Conservation (phyloP, 2,329 filamentous ascomycete genomes). For the Dothidotthia symphoricarpi region DNA sequence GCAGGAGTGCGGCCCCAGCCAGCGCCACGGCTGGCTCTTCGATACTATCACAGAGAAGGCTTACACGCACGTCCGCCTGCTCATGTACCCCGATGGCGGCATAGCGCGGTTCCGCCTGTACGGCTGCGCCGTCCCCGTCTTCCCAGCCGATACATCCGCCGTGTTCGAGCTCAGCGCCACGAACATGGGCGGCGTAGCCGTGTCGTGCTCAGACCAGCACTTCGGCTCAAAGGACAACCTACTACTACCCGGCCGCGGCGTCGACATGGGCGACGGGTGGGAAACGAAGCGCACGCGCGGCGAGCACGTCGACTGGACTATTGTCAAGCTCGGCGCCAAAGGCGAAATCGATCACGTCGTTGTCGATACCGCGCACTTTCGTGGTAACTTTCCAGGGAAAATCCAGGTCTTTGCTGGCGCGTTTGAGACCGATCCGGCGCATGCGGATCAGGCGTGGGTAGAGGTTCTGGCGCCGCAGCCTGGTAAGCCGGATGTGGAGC, state of each 20-base stretch:
- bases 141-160: conserved; percentile 63
- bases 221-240: conserved; percentile 80
- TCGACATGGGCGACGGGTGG: conserved; percentile 88
- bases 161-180: conserved; percentile 75
- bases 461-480: conserved; percentile 66
- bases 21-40: conserved; percentile 72
- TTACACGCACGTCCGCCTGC: conserved; percentile 76
- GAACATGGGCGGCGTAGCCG: conserved; percentile 73
- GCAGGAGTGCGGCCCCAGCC: conserved; percentile 71
- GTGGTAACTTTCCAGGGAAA: conserved; percentile 80
- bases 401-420: conserved; percentile 63
- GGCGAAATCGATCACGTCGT: conserved; percentile 65
- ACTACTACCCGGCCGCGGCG: conserved; percentile 72
- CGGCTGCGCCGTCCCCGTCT: conserved; percentile 72
- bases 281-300: conserved; percentile 74
- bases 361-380: conserved; percentile 78
- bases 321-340: conserved; percentile 68
- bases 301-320: conserved; percentile 77
- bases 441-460: conserved; percentile 61
- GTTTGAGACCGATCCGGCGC: conserved; percentile 58
- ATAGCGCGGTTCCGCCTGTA: conserved; percentile 79
- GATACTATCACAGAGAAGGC: conserved; percentile 57
- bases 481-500: conserved; percentile 71
- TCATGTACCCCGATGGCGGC: conserved; percentile 84
- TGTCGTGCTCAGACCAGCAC: conserved; percentile 78